Evolutionary conservation across 805 yeast species (phyloP).

Genomic region (Alloascoidea hylecoeti): DNA sequence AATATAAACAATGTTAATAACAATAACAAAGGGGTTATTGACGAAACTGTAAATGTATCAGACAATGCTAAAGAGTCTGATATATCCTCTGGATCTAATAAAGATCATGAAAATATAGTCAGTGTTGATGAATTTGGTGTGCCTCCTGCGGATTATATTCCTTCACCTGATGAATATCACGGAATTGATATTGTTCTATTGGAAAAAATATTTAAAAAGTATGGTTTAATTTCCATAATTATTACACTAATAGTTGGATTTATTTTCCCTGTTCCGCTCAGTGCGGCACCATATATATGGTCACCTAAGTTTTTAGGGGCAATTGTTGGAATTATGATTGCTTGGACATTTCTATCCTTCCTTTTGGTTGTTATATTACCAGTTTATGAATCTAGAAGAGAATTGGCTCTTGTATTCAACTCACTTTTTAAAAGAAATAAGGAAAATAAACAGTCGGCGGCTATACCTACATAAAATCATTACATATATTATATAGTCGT

Average conservation of each 20-base stretch:
- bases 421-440: too few relatives aligned
- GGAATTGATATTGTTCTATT: constrained; percentile 8
- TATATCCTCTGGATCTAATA: too few relatives aligned
- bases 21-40: not conserved
- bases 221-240: constrained; percentile 12
- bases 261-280: constrained; percentile 20
- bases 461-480: too few relatives aligned
- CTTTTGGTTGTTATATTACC: constrained; percentile 18
- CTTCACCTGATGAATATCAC: not conserved
- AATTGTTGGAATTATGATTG: constrained; percentile 16
- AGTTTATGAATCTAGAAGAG: constrained; percentile 11
- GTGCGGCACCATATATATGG: constrained; percentile 20
- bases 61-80: too few relatives aligned
- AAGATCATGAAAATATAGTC: too few relatives aligned
- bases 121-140: constrained; percentile 1
- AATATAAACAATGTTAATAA: not conserved
- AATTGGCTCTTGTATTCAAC: too few relatives aligned
- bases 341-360: constrained; percentile 22
- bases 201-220: constrained; percentile 18
- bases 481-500: too few relatives aligned
- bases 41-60: not conserved
- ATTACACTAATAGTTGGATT: constrained; percentile 15
- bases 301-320: constrained; percentile 19
- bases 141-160: constrained; percentile 1
- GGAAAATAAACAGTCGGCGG: too few relatives aligned